Base-by-base conservation (phyloP, 495 filamentous ascomycete genomes). In the Achaetomiella virescens region DNA sequence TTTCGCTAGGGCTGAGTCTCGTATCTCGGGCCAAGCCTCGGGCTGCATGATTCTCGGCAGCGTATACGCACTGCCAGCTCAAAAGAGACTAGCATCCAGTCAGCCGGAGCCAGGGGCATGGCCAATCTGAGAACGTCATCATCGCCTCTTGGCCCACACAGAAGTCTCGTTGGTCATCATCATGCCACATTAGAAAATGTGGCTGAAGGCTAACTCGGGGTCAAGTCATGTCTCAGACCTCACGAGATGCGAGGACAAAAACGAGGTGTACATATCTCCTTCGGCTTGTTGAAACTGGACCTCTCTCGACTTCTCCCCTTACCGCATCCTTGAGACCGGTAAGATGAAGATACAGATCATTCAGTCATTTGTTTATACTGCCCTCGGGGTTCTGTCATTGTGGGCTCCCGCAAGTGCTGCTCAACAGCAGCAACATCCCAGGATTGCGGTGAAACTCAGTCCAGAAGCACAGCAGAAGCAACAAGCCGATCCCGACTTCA, bases 391-490 rank as follows among this genome's bases (percentile, higher is more conserved):
- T 8, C 7, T 50, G 18, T 38, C 35, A 3, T 9, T 40, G 21
- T 50, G 48, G 48, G 14, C 48, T 0, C 15, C 48, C 20, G 9
- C 15, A 14, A 21, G 15, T 10, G 14, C 22, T 4, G 35, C 48
- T 14, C 48, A 48, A 10, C 46, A 48, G 18, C 46, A 50, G 8
- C 15, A 48, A 6, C 45, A 50, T 21, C 36, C 36, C 37, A 24
- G 54, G 10, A 38, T 57, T 20, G 54, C 54, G 0, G 4, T 57
- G 27, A 57, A 57, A 24, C 54, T 57, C 37, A 57, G 24, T 0
- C n/a, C 37, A 12, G 46, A 33, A 14, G 54, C 36, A 11, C 35
- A 42, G 5, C 18, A 43, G 7, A 44, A 57, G 17, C 54, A 57
- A 24, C 22, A 49, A 12, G 15, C 25, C 3, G 40, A 57, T 15